Evolutionary conservation across 352 stramenopile species (phyloP).

Genomic region (Saprolegnia parasitica): DNA sequence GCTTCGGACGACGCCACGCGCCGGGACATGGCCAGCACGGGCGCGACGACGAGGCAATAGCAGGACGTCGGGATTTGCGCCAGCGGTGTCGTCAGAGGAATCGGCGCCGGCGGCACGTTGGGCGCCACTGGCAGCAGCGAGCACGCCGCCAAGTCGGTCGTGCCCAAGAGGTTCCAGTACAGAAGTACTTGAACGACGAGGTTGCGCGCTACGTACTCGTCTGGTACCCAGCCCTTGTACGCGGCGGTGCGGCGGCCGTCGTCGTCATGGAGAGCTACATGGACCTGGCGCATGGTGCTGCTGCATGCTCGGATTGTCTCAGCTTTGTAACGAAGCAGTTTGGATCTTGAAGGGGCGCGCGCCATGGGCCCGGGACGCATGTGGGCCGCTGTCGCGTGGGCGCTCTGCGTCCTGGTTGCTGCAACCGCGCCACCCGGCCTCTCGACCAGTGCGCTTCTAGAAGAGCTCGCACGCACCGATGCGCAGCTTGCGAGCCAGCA

Average conservation of each 20-base stretch:
- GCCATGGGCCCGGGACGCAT: background rate
- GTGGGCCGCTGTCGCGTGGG: background rate
- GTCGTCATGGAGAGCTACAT: constrained; percentile 1
- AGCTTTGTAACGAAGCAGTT: background rate
- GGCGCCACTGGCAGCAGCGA: constrained; percentile 31
- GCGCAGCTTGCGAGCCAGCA: background rate
- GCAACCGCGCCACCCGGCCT: background rate
- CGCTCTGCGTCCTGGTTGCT: background rate
- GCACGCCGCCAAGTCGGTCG: constrained; percentile 30
- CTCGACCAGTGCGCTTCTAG: background rate
- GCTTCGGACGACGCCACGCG: constrained; percentile 42
- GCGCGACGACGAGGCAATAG: background rate
- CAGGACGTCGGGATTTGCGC: background rate
- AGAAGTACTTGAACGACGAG: constrained; percentile 45
- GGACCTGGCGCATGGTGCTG: background rate
- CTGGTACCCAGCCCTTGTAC: constrained; percentile 47
- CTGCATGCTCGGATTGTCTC: background rate
- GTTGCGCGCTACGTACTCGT: constrained; percentile 42
- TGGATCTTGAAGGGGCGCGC: constrained; percentile 1
- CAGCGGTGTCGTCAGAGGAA: constrained; percentile 14
- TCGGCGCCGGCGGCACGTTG: constrained; percentile 14
- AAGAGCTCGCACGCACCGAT: constrained; percentile 4
- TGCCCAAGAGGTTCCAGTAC: constrained; percentile 43
- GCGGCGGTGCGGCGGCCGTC: background rate
- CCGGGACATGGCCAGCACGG: background rate